phyloP scores from a whole-genome alignment of 805 yeast species.

The Myxozyma lipomycoides region DNA sequence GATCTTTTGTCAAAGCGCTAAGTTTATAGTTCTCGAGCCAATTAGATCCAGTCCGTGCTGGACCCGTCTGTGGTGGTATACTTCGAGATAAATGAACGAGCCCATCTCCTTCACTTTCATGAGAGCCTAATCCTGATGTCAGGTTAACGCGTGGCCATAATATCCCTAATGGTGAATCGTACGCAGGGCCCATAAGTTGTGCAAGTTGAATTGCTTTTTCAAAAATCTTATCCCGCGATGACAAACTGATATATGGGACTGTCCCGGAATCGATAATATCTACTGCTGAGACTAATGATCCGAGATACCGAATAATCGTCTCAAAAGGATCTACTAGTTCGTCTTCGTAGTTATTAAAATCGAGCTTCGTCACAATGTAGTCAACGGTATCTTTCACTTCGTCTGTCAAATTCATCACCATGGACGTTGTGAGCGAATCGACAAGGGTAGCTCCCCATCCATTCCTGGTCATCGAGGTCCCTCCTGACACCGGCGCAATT shows the following conservation, averaged over 20 bases:
- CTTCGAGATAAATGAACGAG: background rate
- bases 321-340: slow-evolving; percentile 41
- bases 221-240: slow-evolving; percentile 28
- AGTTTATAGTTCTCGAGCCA: slow-evolving; percentile 44
- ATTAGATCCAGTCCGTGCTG: slow-evolving; percentile 20
- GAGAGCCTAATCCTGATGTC: slow-evolving; percentile 7
- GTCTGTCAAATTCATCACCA: slow-evolving; percentile 37
- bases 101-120: slow-evolving; percentile 3
- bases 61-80: slow-evolving; percentile 4
- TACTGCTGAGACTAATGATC: slow-evolving; percentile 46
- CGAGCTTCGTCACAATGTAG: slow-evolving; percentile 34
- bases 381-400: slow-evolving; percentile 38
- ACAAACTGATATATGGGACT: slow-evolving; percentile 4
- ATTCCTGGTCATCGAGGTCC: slow-evolving; percentile 36
- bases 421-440: slow-evolving; percentile 45
- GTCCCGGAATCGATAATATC: slow-evolving; percentile 39
- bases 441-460: slow-evolving; percentile 46
- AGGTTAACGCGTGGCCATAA: slow-evolving; percentile 36
- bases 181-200: slow-evolving; percentile 43
- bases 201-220: slow-evolving; percentile 41
- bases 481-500: slow-evolving; percentile 37
- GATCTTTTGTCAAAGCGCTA: slow-evolving; percentile 42
- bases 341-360: slow-evolving; percentile 38
- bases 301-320: slow-evolving; percentile 44
- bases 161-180: slow-evolving; percentile 48